phyloP scores from a whole-genome alignment of 495 filamentous ascomycete genomes.

The Aeminium ludgeri region DNA sequence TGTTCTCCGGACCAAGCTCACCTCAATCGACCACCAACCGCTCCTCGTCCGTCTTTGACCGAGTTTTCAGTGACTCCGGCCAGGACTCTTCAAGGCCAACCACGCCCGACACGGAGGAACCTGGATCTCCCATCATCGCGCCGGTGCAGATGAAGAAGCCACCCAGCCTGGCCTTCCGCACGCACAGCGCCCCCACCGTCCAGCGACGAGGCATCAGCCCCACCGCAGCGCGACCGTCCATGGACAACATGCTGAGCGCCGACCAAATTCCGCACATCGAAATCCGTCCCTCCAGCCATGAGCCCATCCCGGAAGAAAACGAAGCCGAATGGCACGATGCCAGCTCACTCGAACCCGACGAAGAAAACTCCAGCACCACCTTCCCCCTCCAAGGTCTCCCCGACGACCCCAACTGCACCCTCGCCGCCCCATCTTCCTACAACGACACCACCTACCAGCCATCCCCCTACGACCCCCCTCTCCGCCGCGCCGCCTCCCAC shows the following conservation, averaged over 20 bases:
- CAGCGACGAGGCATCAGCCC: constrained; percentile 6
- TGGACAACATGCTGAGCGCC: constrained; percentile 10
- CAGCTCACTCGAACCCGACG: neutral
- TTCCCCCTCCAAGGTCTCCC: constrained; percentile 7
- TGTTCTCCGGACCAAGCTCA: constrained; percentile 66
- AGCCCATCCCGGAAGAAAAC: constrained; percentile 18
- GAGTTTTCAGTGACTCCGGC: constrained; percentile 32
- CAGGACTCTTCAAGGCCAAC: constrained; percentile 47
- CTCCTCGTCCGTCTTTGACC: constrained; percentile 64
- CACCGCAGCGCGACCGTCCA: neutral
- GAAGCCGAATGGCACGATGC: constrained; percentile 13
- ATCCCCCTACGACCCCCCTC: constrained; percentile 11
- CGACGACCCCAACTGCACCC: neutral
- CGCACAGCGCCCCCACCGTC: constrained; percentile 5
- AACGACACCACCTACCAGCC: constrained; percentile 11
- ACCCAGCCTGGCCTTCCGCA: constrained; percentile 5
- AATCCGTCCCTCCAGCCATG: neutral
- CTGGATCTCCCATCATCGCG: constrained; percentile 19
- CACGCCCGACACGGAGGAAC: constrained; percentile 48
- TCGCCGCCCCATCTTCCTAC: neutral
- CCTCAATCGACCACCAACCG: constrained; percentile 53
- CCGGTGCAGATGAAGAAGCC: constrained; percentile 9
- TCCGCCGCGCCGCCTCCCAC: constrained; percentile 25
- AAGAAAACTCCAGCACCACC: neutral
- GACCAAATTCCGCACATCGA: constrained; percentile 4